Base-by-base conservation (phyloP, 345 rosid genomes). In the Conringia planisiliqua region DNA sequence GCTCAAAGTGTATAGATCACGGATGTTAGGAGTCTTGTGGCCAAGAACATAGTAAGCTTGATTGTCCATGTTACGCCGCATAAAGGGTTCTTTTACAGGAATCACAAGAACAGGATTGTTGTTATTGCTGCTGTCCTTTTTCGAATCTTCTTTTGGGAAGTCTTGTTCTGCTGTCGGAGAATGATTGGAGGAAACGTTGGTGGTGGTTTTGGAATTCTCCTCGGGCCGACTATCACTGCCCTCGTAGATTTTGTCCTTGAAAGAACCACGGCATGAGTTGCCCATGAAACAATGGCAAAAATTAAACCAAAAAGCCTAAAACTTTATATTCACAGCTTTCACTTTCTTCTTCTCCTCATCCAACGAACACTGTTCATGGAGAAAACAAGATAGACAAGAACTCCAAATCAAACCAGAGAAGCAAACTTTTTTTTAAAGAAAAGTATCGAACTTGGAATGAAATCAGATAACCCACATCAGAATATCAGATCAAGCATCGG, bases 201-300 rank as follows among this genome's bases (percentile, higher is more conserved):
- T 73, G 75, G 44, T 57, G 79, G 68, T 79, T 75, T 43, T 44
- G 42, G 86, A 84, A 72, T 68, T 80, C 39, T 83, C 96, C 55
- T 87, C 88, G 84, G 97, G 96, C 85, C 80, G 88, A 30, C 18
- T 51, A 69, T 52, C 73, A 84, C 51, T 80, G 83, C 97, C 95
- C 93, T 86, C 89, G 83, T 81, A 83, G 72, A 82, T 62, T 85
- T 81, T 88, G 81, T 82, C 93, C 85, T 85, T 85, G 77, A 86
- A 87, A 83, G 99, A 86, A 79, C 97, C 96, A 68, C 97, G 89
- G 87, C 99, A 95, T 85, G 97, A 82, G 81, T 95, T 95, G 93
- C 99, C 99, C 99, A 95, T 95, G 80, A 90, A 94, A 87, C 89
- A 82, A 81, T 72, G 48, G 67, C n/a, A 32, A 32, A 22, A 27